phyloP scores from a whole-genome alignment of 1,284 basidiomycete genomes.

The Leccinum olivaceoglutinosum region DNA sequence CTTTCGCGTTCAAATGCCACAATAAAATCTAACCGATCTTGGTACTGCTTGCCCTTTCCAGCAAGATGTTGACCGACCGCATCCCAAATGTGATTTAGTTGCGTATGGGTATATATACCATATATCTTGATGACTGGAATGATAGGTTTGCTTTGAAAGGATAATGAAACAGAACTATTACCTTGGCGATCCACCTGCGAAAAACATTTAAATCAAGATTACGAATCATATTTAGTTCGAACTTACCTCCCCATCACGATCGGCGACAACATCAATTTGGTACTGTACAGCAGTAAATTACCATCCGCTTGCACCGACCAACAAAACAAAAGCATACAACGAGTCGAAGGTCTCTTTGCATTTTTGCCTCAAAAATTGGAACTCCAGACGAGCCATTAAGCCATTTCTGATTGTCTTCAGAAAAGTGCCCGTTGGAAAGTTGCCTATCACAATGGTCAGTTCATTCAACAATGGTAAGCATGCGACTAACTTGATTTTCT shows the following conservation, averaged over 20 bases:
- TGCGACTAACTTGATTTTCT: conserved; percentile 50
- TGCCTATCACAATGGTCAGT: conserved; percentile 36
- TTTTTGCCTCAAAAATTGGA: conserved; percentile 65
- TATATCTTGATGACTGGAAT: conserved; percentile 53
- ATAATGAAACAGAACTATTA: conserved; percentile 15
- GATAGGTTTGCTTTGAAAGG: not conserved
- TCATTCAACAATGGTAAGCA: not conserved
- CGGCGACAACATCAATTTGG: conserved; percentile 55
- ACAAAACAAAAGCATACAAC: conserved; percentile 41
- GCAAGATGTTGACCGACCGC: conserved; percentile 47
- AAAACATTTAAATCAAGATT: not conserved
- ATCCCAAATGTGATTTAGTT: conserved; percentile 56
- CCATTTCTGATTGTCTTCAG: conserved; percentile 61
- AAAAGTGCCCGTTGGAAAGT: conserved; percentile 62
- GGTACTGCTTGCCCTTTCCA: conserved; percentile 51
- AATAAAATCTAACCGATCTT: conserved; percentile 32
- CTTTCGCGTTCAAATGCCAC: not conserved
- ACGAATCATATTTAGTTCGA: not conserved
- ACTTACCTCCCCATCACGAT: conserved; percentile 45
- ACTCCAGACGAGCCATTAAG: conserved; percentile 44
- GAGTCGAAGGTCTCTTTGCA: conserved; percentile 55
- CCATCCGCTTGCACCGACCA: not conserved
- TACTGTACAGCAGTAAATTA: conserved; percentile 38
- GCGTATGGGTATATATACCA: conserved; percentile 58
- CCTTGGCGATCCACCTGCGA: conserved; percentile 51